A percentile compares a stretch with the other conserved stretches of the same genome.
phyloP scores from a whole-genome alignment of 805 yeast species.

The Lipomyces chichibuensis region DNA sequence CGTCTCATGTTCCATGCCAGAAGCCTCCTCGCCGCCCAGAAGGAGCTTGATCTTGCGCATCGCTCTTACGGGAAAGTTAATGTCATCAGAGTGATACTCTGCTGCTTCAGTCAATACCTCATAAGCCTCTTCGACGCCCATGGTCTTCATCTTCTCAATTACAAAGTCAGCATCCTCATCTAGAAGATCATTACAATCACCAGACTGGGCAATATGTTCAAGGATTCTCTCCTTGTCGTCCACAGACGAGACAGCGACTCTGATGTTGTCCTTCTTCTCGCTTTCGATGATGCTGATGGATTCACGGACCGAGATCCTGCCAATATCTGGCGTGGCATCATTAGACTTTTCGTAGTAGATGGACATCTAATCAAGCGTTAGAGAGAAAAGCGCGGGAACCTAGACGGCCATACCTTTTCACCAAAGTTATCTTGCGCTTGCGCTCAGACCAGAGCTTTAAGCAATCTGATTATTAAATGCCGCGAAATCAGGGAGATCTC shows the following conservation, averaged over 20 bases:
- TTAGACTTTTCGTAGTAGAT: neutral
- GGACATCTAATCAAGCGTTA: neutral
- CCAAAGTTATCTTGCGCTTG: neutral
- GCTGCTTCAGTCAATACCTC: slow-evolving; percentile 49
- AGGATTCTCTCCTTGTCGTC: slow-evolving; percentile 14
- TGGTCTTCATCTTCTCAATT: slow-evolving; percentile 11
- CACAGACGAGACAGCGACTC: neutral
- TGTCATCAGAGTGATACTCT: slow-evolving; percentile 51
- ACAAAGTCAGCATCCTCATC: slow-evolving; percentile 44
- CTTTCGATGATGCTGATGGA: neutral
- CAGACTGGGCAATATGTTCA: slow-evolving; percentile 23
- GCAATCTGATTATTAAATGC: neutral
- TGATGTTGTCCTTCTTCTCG: slow-evolving; percentile 5
- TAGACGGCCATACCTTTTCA: neutral
- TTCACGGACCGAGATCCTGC: slow-evolving; percentile 1
- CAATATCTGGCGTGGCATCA: neutral
- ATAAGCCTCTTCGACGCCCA: slow-evolving; percentile 46
- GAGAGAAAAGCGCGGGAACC: neutral
- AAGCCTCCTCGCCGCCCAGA: slow-evolving; percentile 39
- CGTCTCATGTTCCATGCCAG: slow-evolving; percentile 15
- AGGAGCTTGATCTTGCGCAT: slow-evolving; percentile 45
- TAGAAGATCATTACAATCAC: slow-evolving; percentile 23
- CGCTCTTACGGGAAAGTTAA: slow-evolving; percentile 50
- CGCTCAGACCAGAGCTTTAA: neutral
- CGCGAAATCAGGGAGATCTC: neutral